These are phyloP conservation scores for Trichoderma lentiforme DNA, from an alignment of 2,329 filamentous ascomycete species.

Conservation along the genomic window DNA sequence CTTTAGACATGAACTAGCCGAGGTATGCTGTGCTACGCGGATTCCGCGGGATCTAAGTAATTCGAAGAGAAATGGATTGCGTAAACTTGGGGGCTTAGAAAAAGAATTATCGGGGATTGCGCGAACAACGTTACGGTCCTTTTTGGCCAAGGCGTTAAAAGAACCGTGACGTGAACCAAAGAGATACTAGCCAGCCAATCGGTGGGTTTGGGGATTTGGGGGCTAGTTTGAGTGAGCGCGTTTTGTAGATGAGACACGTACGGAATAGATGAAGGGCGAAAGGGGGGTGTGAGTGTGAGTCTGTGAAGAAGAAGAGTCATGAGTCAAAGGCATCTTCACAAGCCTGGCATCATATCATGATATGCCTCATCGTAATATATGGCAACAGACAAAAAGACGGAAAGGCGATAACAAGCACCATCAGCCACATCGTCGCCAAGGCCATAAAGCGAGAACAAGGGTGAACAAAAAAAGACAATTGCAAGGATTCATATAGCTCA, in stretches of 20 bases:
- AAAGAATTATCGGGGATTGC: not conserved
- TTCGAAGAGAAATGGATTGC: not conserved
- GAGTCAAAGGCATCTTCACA: constrained; percentile 1
- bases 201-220: not conserved
- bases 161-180: not conserved
- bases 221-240: not conserved
- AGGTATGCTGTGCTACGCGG: not conserved
- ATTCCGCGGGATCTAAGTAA: not conserved
- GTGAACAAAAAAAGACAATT: not conserved
- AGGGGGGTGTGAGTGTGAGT: not conserved
- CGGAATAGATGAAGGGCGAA: not conserved
- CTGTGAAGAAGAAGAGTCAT: not conserved
- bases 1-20: not conserved
- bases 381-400: not conserved
- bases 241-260: not conserved
- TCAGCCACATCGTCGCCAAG: not conserved
- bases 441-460: not conserved
- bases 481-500: constrained; percentile 11
- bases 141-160: not conserved
- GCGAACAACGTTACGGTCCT: not conserved
- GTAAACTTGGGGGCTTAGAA: not conserved
- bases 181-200: not conserved
- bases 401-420: not conserved
- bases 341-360: not conserved
- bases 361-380: not conserved